These are phyloP conservation scores for Colletotrichum orchidophilum DNA, from an alignment of 2,329 filamentous ascomycete genomes.

Conservation along the genomic window DNA sequence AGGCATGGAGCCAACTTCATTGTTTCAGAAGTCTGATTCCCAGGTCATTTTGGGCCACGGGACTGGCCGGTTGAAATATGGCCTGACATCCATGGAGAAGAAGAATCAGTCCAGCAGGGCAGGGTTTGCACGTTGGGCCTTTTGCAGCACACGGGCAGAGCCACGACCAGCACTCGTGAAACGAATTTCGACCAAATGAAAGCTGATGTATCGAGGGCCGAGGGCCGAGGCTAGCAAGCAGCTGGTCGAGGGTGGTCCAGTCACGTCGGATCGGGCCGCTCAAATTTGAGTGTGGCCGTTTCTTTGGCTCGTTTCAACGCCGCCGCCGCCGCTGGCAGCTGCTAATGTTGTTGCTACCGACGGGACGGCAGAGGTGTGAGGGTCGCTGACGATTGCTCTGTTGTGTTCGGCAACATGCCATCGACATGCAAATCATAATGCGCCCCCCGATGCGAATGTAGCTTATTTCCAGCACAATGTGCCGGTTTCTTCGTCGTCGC, in stretches of 20 bases:
- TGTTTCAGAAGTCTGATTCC: conserved; percentile 42
- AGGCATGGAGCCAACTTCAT: conserved; percentile 25
- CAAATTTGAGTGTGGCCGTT: conserved; percentile 21
- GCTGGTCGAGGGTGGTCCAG: conserved; percentile 23
- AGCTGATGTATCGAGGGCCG: not conserved
- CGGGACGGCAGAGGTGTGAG: conserved; percentile 1
- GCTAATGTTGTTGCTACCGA: not conserved
- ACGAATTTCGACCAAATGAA: not conserved
- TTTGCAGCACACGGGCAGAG: not conserved
- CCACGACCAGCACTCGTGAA: not conserved
- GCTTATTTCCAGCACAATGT: not conserved
- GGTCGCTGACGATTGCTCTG: conserved; percentile 1
- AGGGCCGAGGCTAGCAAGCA: conserved; percentile 15
- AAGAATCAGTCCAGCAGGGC: conserved; percentile 3
- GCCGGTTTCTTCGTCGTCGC: conserved; percentile 37
- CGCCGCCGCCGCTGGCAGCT: not conserved
- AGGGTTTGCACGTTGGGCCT: conserved; percentile 36
- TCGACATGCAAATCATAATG: conserved; percentile 13
- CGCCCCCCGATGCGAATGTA: not conserved
- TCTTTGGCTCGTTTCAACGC: not conserved
- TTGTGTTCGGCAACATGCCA: conserved; percentile 8
- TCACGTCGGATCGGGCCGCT: conserved; percentile 43
- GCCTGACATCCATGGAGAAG: not conserved
- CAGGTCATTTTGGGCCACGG: conserved; percentile 15
- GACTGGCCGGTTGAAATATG: conserved; percentile 11